Evolutionary conservation across 495 filamentous ascomycete species (phyloP), one percentile per base, ranked within the genome.

Genomic region (Glarea lozoyensis): DNA sequence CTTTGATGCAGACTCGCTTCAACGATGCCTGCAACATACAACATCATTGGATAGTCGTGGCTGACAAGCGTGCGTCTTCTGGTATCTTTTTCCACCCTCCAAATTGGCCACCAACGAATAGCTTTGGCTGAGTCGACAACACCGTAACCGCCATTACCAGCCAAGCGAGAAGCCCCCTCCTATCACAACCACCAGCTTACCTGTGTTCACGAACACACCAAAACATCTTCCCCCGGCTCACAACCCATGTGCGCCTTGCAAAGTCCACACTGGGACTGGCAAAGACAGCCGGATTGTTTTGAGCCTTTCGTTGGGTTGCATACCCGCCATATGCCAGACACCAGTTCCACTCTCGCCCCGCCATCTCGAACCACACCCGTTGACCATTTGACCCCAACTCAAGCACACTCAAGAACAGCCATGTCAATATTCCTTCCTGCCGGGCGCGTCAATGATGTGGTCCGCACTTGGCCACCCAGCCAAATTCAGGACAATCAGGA

Each of bases 281-380:
- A 21, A 19, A 19, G 22, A 20, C 16, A 9, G 6, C 17, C 22
- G 35, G 35, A 37, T 11, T 11, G 18, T 37, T 19, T 9, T 21
- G 35, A 37, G 45, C 45, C 30, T 42, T 23, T 37, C 45, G 45
- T 18, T 36, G 33, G 11, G 38, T 27, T 33, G 21, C 22, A 37
- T 42, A 40, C 18, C 30, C 20, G 24, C 13, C 16, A 22, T 21
- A 7, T 19, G 22, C 35, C 35, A 37, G 35, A 37, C 35, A 37
- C 35, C 35, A 19, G 35, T 34, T 34, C 31, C 31, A 34, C 31
- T 7, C 25, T 29, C 7, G 25, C 7, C 7, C n/a, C n/a, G n/a
- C n/a, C n/a, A n/a, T n/a, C n/a, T n/a, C n/a, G n/a, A n/a, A 29
- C 7, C 25, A 29, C 25, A 7, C 25, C 7, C 25, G 7, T 29